Percentiles rank a stretch among this genome's conserved stretches.
Conservation (phyloP, 495 filamentous ascomycete genomes). For the Aspergillus asperescens region DNA sequence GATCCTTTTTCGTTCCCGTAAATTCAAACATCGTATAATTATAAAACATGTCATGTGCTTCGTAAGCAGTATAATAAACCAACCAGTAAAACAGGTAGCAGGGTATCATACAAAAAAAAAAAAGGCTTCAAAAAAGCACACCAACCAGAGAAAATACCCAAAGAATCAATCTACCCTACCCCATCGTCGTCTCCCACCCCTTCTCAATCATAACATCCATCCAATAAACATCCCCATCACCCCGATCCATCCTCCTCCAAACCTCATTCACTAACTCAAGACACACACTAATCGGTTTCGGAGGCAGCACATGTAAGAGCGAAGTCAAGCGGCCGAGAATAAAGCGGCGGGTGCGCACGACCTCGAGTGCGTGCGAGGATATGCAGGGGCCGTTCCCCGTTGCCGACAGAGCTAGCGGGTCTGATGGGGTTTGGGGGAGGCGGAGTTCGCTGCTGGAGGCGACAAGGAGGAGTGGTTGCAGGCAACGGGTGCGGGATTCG, state of each 20-base stretch:
- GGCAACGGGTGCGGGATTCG: constrained; percentile 50
- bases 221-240: constrained; percentile 41
- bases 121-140: too few relatives aligned
- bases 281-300: constrained; percentile 49
- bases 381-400: constrained; percentile 24
- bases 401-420: constrained; percentile 3
- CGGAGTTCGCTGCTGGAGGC: constrained; percentile 47
- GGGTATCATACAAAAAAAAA: neutral
- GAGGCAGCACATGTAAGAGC: constrained; percentile 45
- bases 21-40: neutral
- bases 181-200: constrained; percentile 55
- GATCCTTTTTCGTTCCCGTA: too few relatives aligned
- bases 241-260: constrained; percentile 47
- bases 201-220: constrained; percentile 56
- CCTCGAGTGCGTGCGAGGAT: constrained; percentile 45
- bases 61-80: neutral
- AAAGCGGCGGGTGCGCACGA: constrained; percentile 41
- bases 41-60: neutral
- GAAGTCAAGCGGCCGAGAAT: constrained; percentile 44
- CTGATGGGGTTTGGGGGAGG: constrained; percentile 24
- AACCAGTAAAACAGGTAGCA: neutral
- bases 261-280: constrained; percentile 46
- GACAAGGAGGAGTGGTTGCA: constrained; percentile 52
- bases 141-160: neutral
- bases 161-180: constrained; percentile 16